These are phyloP conservation scores for Metarhizium anisopliae DNA, from an alignment of 2,329 filamentous ascomycete genomes.

Conservation along the genomic window DNA sequence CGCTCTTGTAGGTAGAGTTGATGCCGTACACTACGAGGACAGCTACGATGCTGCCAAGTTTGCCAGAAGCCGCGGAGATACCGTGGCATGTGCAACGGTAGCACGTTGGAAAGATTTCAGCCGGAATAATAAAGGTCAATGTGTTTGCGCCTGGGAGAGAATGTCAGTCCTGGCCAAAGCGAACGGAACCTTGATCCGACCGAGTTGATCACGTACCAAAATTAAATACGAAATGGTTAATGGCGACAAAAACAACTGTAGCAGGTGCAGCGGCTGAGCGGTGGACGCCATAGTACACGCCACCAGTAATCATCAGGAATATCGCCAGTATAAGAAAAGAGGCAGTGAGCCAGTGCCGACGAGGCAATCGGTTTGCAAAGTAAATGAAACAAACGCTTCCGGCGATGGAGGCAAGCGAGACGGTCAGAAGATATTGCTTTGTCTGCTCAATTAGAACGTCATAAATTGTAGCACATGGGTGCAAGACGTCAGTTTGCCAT, in stretches of 20 bases:
- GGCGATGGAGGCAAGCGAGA: conserved; percentile 41
- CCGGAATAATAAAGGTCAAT: conserved; percentile 55
- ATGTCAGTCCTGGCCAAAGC: neutral
- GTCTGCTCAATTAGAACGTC: conserved; percentile 41
- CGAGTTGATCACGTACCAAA: conserved; percentile 30
- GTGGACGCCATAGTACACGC: conserved; percentile 39
- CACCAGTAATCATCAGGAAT: conserved; percentile 39
- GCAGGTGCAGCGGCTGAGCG: conserved; percentile 31
- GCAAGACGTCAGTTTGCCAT: conserved; percentile 40
- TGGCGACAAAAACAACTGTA: conserved; percentile 40
- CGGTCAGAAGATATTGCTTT: conserved; percentile 43
- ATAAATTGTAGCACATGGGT: conserved; percentile 43
- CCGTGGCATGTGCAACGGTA: conserved; percentile 55
- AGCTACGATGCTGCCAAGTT: conserved; percentile 46
- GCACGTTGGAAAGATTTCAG: conserved; percentile 55
- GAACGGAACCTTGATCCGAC: neutral
- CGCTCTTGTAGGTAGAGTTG: conserved; percentile 32
- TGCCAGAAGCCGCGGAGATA: conserved; percentile 51
- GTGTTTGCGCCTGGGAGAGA: conserved; percentile 42
- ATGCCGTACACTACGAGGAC: conserved; percentile 42
- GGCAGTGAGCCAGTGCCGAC: conserved; percentile 39
- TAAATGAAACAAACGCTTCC: conserved; percentile 40
- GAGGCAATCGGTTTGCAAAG: conserved; percentile 36
- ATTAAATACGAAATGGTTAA: conserved; percentile 47
- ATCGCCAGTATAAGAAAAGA: conserved; percentile 38